phyloP scores from a whole-genome alignment of 1,139 yeast genomes.

The Hyphopichia khmerensis region DNA sequence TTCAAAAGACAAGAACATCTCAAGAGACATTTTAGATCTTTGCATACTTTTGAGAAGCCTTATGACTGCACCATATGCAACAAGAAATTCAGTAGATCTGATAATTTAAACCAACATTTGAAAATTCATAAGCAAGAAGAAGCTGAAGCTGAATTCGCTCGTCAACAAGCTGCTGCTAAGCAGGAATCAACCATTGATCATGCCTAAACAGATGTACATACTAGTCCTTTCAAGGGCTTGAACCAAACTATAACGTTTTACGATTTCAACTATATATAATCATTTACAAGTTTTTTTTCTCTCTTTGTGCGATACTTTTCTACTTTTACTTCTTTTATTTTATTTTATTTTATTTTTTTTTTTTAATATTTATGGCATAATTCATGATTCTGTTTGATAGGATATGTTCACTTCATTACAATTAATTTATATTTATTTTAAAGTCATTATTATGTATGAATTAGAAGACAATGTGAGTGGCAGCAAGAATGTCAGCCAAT shows the following conservation, averaged over 20 bases:
- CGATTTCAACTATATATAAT: too few species aligned
- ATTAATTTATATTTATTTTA: too few species aligned
- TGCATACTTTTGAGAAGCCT: slow-evolving; percentile 76
- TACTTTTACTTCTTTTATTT: too few species aligned
- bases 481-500: too few species aligned
- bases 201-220: too few species aligned
- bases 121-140: slow-evolving; percentile 59
- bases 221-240: too few species aligned
- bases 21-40: slow-evolving; percentile 71
- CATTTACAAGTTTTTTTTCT: too few species aligned
- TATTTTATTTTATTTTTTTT: not conserved
- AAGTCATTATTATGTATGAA: too few species aligned
- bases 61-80: slow-evolving; percentile 68
- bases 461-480: not conserved
- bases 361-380: not conserved
- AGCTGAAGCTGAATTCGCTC: slow-evolving; percentile 7
- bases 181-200: not conserved
- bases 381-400: too few species aligned
- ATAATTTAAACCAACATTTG: slow-evolving; percentile 73
- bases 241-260: too few species aligned
- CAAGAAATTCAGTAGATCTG: slow-evolving; percentile 73
- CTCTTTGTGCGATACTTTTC: too few species aligned
- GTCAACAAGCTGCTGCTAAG: not conserved
- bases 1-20: slow-evolving; percentile 80
- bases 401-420: too few species aligned